Percentiles rank a stretch among this genome's conserved stretches.
These are phyloP conservation scores for Mollisia scopiformis DNA, from an alignment of 2,329 filamentous ascomycete genomes.

Conservation along the genomic window DNA sequence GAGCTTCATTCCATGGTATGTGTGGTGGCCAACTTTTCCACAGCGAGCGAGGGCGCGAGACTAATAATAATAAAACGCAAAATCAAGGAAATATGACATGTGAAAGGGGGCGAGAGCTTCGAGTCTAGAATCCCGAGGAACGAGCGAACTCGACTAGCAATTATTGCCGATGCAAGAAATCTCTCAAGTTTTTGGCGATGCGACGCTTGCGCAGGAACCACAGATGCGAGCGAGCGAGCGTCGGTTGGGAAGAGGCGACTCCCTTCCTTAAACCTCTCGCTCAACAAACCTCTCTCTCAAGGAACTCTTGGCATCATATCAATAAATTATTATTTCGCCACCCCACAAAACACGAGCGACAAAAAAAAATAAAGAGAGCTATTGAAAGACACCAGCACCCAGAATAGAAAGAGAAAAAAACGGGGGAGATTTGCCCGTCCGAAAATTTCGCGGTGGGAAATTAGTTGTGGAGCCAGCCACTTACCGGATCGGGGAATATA, in stretches of 20 bases:
- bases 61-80: background rate
- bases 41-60: too few relatives aligned
- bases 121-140: background rate
- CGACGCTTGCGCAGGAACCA: conserved; percentile 12
- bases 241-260: background rate
- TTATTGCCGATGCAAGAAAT: background rate
- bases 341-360: background rate
- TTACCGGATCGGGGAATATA: too few relatives aligned
- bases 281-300: background rate
- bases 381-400: background rate
- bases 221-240: background rate
- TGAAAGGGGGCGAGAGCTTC: background rate
- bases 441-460: too few relatives aligned
- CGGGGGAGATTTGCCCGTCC: too few relatives aligned
- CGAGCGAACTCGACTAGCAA: too few relatives aligned
- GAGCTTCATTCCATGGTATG: too few relatives aligned
- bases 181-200: background rate
- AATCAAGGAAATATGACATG: background rate
- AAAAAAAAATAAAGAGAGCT: background rate
- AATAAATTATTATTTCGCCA: background rate
- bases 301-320: background rate
- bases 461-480: too few relatives aligned
- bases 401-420: background rate
- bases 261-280: background rate
- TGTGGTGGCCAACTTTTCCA: too few relatives aligned